Base-by-base conservation (phyloP, 805 yeast species). In the Hanseniaspora jakobsenii region DNA sequence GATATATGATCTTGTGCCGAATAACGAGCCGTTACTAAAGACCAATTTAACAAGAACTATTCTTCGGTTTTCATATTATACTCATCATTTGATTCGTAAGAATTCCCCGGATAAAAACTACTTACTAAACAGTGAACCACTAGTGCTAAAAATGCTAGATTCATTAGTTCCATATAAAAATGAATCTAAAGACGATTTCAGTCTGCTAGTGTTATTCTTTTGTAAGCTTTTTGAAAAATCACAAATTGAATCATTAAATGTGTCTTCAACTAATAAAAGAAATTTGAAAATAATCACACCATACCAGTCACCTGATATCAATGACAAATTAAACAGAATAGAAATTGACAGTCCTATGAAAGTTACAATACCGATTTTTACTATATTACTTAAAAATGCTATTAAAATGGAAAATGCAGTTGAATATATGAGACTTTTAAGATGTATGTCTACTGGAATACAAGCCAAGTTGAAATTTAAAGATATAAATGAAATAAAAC, bases 51-150 rank as follows among this genome's bases (percentile, higher is more conserved):
- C 46, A 4, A 24, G 37, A 16, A 26, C 26, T 18, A 10, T 42
- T 5, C 4, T 42, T 3, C 18, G 27, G 5, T 28, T 18, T 22
- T 27, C 27, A 26, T 5, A 19, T 2, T 28, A 22, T 29, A 13
- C 35, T n/a, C 22, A 42, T 3, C 39, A 42, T 9, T 22, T 42
- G 6, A 2, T 42, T 8, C 55, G 51, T 22, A 50, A 52, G 32
- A 62, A 60, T 47, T 43, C 43, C 3, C 62, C 57, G 41, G 57
- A 61, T 60, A 53, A 54, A 27, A 43, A 51, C 31, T 50, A 59
- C 5, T 58, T 60, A 6, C 50, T 56, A 2, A 22, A 27, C 6
- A 56, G 58, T 10, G 47, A 59, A 30, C 51, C 54, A 2, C 27
- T 38, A 4, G 44, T 56, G 3, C 19, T 55, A 12, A 41, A 47